Evolutionary conservation across 2,329 filamentous ascomycete species (phyloP), one percentile per base, ranked within the genome.

Genomic region (Aspergillus novoparasiticus): DNA sequence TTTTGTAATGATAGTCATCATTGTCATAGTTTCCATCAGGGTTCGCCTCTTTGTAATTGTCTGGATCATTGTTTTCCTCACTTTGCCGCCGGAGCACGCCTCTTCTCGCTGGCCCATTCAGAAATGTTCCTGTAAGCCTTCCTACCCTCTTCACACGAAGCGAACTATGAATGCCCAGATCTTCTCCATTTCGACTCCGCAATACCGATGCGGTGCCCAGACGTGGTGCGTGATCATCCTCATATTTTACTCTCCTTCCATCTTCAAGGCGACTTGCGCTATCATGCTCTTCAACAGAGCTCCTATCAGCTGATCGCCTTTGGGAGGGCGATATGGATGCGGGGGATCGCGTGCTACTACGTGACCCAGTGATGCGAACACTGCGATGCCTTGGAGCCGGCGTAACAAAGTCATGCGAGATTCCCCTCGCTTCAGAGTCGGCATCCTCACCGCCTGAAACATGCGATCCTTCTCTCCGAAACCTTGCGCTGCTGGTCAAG

Each of bases 21-120:
- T 72, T 71, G 21, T 74, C 69, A 46, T 75, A 68, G 63, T 57
- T 71, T n/a, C 70, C 63, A n/a, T 71, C 70, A n/a, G 71, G 61
- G 50, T 75, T 72, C 6, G 65, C 64, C 45, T 77, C 71, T 59
- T 69, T 69, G 19, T 72, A 72, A 26, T 66, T 74, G 39, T 67
- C 72, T 57, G 69, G 77, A 68, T 75, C 81, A 62, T 76, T 85
- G 45, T 90, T 88, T 66, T 92, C 89, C 66, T 90, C 89, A 69
- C 89, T 91, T 70, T 84, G 81, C 58, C 82, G 81, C 70, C 79
- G 79, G 68, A 81, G 84, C 65, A 90, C 85, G 30, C 91, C 92
- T 68, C 93, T 85, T 60, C 92, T 86, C 23, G 92, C 91, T 32
- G 92, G 92, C 1, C 91, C 92, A 69, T 91, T 93, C 26, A 95